Base-by-base conservation (phyloP, 1,284 basidiomycete genomes). In the Crucibulum parvulum region DNA sequence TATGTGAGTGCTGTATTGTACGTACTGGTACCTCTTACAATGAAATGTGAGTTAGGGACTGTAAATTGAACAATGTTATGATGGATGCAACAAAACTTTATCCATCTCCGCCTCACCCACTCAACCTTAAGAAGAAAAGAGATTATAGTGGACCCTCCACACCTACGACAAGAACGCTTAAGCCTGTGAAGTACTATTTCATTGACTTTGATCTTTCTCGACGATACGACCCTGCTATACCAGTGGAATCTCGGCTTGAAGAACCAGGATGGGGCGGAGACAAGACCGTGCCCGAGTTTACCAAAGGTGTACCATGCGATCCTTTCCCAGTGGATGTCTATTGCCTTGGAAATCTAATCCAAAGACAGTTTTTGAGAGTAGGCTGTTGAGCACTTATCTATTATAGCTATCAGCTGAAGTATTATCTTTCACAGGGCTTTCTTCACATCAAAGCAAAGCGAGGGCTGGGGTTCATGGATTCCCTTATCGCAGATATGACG, bases 71-170 rank as follows among this genome's bases (percentile, higher is more conserved):
- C 15, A 75, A 77, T 48, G 69, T 75, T 5, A 47, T 77, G 37
- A 74, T 75, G 72, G 69, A 77, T 16, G 62, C 56, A 0, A 55
- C 37, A 0, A 46, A 57, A 4, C 48, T 76, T 0, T 77, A 66
- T 52, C 63, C 63, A 7, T 51, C 64, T 4, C 67, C 65, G 31
- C 74, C 68, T 55, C 74, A 77, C 65, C 69, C 72, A 0, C 57
- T 61, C 50, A 4, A 58, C 0, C 48, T 51, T 1, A 57, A 48
- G 52, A 6, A 2, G 35, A 61, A 58, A 1, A 66, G 57, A 10
- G 48, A 47, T 48, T 59, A 50, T 35, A 59, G 7, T n/a, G 43
- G 50, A 7, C 31, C 15, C 18, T 51, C 39, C 9, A 62, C 38
- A 24, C 59, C 46, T 24, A 55, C 16, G 13, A 62, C 65, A 6